A percentile compares a stretch with the other conserved stretches of the same genome.
These are phyloP conservation scores for Pseudoscleropodium purum DNA, from an alignment of 225 moss, liverwort and hornwort genomes.

Conservation along the genomic window DNA sequence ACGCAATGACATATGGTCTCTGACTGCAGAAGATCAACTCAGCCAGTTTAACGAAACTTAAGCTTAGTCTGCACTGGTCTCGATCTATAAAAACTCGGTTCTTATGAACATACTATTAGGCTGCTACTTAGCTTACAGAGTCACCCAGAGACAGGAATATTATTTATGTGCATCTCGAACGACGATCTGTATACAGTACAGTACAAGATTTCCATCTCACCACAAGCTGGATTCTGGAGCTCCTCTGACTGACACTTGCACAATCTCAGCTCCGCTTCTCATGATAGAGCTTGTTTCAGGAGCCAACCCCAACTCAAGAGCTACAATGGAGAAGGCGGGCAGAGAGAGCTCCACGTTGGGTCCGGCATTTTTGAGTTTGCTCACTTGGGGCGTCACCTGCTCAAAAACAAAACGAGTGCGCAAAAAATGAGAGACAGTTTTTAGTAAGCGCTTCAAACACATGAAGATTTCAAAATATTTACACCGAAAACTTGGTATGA, in stretches of 20 bases:
- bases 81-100: neutral
- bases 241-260: neutral
- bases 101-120: neutral
- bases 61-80: neutral
- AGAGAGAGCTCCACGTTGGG: constrained; percentile 44
- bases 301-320: constrained; percentile 48
- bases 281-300: neutral
- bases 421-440: neutral
- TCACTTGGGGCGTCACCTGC: constrained; percentile 67
- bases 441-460: neutral
- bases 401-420: neutral
- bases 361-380: constrained; percentile 29
- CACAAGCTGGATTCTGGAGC: neutral
- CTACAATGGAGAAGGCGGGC: constrained; percentile 51
- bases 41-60: neutral
- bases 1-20: neutral
- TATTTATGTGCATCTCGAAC: neutral
- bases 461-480: neutral
- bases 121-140: neutral
- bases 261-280: neutral
- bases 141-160: neutral
- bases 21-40: too few relatives aligned
- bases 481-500: neutral
- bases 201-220: neutral
- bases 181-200: neutral